A percentile compares a stretch with the other conserved stretches of the same genome.
phyloP scores from a whole-genome alignment of 2,329 filamentous ascomycete species.

The Cladosporium cucumerinum region DNA sequence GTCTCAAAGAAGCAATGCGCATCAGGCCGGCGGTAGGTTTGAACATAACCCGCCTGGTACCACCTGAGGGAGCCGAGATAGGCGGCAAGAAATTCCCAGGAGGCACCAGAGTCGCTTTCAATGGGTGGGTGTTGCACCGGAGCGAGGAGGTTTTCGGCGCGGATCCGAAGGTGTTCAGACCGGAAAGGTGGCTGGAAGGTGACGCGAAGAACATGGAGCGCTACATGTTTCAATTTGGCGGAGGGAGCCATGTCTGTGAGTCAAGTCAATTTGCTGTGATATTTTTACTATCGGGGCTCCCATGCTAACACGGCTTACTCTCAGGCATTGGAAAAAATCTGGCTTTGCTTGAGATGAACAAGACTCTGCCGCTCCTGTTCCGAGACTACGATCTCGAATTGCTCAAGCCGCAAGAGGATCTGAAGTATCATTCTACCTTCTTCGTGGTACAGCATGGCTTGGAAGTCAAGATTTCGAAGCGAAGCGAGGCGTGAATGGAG shows the following conservation, averaged over 20 bases:
- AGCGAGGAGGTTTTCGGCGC: constrained; percentile 64
- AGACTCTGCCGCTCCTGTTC: constrained; percentile 41
- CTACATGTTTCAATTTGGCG: constrained; percentile 70
- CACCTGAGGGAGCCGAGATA: constrained; percentile 55
- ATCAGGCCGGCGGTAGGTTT: constrained; percentile 68
- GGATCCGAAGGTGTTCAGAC: constrained; percentile 63
- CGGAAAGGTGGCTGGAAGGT: constrained; percentile 63
- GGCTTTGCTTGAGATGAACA: constrained; percentile 48
- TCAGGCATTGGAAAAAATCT: constrained; percentile 61
- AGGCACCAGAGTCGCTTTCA: constrained; percentile 71
- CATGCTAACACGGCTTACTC: not conserved
- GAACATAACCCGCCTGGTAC: constrained; percentile 60
- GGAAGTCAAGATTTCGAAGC: constrained; percentile 47
- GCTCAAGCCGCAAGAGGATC: constrained; percentile 48
- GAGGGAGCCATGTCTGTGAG: constrained; percentile 52
- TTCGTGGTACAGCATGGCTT: constrained; percentile 59
- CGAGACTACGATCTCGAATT: constrained; percentile 55
- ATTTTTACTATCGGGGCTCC: not conserved
- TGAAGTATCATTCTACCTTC: constrained; percentile 56
- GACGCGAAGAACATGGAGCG: constrained; percentile 64
- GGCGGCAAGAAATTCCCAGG: constrained; percentile 61
- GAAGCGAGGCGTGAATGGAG: constrained; percentile 9
- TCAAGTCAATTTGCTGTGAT: not conserved
- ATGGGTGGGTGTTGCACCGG: constrained; percentile 71
- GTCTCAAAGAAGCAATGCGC: constrained; percentile 74